Conservation (phyloP, 306 rosid species). For the Datisca glomerata region DNA sequence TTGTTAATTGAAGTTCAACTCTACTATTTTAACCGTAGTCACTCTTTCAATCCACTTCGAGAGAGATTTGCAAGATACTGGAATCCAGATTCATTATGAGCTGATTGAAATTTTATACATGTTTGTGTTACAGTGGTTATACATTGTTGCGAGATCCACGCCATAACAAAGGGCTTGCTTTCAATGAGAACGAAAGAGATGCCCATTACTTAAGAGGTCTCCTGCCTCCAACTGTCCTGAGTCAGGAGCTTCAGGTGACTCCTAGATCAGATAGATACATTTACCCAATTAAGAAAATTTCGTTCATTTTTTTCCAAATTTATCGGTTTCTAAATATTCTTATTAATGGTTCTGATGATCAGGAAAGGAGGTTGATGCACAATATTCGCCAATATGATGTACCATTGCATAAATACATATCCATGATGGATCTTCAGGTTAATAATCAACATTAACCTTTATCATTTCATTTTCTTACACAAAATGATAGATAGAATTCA, state of each 20-base stretch:
- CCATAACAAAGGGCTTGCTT: slow-evolving; percentile 92
- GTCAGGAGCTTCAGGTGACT: slow-evolving; percentile 80
- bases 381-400: slow-evolving; percentile 83
- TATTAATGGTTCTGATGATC: slow-evolving; percentile 16
- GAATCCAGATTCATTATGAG: too few relatives aligned
- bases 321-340: neutral
- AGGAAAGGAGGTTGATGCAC: slow-evolving; percentile 71
- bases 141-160: slow-evolving; percentile 81
- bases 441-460: neutral
- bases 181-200: slow-evolving; percentile 79
- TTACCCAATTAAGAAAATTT: neutral
- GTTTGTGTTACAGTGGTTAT: slow-evolving; percentile 59
- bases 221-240: slow-evolving; percentile 62
- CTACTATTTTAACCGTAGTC: too few relatives aligned
- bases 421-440: slow-evolving; percentile 99
- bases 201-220: slow-evolving; percentile 95
- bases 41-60: too few relatives aligned
- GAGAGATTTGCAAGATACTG: too few relatives aligned
- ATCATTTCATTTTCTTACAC: neutral
- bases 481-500: neutral
- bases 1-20: too few relatives aligned
- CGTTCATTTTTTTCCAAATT: neutral
- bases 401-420: slow-evolving; percentile 76
- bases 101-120: too few relatives aligned
- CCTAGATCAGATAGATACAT: neutral